Evolutionary conservation across 2,329 filamentous ascomycete species (phyloP), one percentile per base, ranked within the genome.

Genomic region (Juglanconis juglandina): DNA sequence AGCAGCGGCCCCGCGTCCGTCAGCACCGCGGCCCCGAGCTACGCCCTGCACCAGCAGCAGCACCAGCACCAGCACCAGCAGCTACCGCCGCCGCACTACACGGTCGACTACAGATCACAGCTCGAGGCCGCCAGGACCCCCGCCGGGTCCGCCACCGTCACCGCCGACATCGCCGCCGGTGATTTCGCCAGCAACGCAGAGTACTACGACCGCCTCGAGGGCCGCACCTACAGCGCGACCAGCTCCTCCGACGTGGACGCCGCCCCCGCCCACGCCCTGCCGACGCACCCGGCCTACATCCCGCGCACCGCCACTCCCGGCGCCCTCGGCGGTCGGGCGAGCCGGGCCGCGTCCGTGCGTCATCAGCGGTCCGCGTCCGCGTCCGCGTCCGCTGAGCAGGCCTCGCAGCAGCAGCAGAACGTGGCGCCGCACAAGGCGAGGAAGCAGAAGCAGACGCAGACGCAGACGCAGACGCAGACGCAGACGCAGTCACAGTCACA

Each of bases 251-350:
- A 24, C 24, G 24, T 24, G 24, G 24, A 24, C 24, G 24, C 24
- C 24, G 24, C 24, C 24, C 24, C 24, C 24, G 24, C 24, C 24
- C 24, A 24, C 24, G 72, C 73, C 0, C 70, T 82, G 47, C 80
- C 80, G 0, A 72, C 78, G 0, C 81, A 83, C 61, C 77, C 76
- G 0, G 81, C 81, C 0, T 83, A 83, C 53, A 73, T 81, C 24
- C 77, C 78, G 1, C 71, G 70, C 4, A 46, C 53, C n/a, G 39
- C 41, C 24, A 48, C 32, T 11, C 54, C 37, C 1, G 60, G 51
- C 10, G 37, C 42, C 34, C 63, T 71, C 47, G 56, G 67, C 11
- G 64, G 65, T 59, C 10, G 58, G 66, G 44, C 64, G 41, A 51
- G 62, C 58, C 46, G 46, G 8, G 24, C 24, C 7, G 24, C 17